Evolutionary conservation across 192 early-diverging fungal species (phyloP).

Genomic region (Umbelopsis sp.): DNA sequence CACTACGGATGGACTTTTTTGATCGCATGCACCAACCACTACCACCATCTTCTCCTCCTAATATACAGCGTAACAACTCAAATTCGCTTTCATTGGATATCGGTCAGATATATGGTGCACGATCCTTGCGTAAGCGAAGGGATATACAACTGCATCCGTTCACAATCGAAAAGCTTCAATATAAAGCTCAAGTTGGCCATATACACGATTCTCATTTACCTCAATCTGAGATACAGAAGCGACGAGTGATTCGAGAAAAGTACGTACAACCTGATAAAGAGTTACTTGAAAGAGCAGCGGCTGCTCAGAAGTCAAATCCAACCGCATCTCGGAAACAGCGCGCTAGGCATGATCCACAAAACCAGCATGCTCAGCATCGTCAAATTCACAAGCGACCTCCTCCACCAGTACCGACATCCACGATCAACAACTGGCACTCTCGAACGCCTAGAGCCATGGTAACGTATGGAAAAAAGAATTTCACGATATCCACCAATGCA

Average conservation of each 20-base stretch:
- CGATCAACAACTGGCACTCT: background rate
- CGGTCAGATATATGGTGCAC: background rate
- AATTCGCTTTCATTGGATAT: background rate
- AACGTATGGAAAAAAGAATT: background rate
- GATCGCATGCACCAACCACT: background rate
- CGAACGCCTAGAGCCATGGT: background rate
- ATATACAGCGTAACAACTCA: background rate
- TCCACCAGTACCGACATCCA: background rate
- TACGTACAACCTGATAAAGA: background rate
- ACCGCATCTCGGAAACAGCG: background rate
- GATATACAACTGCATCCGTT: conserved; percentile 21
- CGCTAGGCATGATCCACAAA: background rate
- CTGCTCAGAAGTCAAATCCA: background rate
- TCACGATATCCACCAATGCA: background rate
- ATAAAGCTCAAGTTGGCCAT: conserved; percentile 15
- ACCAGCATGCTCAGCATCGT: background rate
- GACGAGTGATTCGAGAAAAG: background rate
- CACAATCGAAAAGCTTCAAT: conserved; percentile 13
- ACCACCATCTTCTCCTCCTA: background rate
- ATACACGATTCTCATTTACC: background rate
- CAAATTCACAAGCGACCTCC: background rate
- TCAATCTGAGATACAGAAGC: conserved; percentile 4
- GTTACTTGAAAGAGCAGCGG: background rate
- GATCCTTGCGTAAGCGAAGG: conserved; percentile 12
- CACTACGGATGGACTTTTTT: background rate